A percentile compares a stretch with the other conserved stretches of the same genome.
Conservation (phyloP, 495 filamentous ascomycete genomes). For the Penicillium bialowiezense region DNA sequence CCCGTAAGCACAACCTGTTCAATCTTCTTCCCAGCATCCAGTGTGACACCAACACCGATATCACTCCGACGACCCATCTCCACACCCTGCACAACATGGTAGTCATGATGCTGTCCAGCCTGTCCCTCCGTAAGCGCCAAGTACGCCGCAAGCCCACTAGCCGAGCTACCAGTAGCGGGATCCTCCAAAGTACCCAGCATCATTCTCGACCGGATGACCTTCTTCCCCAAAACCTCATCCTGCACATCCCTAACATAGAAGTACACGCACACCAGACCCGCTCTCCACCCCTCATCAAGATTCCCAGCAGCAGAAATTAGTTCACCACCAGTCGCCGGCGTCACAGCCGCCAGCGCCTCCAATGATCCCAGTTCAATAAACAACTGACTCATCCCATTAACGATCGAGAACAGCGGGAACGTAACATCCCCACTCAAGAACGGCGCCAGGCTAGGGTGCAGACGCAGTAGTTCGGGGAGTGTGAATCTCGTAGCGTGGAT, state of each 20-base stretch:
- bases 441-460: slow-evolving; percentile 28
- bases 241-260: slow-evolving; percentile 53
- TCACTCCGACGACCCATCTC: slow-evolving; percentile 74
- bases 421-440: slow-evolving; percentile 14
- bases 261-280: slow-evolving; percentile 51
- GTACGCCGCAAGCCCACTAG: slow-evolving; percentile 56
- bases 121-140: slow-evolving; percentile 46
- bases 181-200: slow-evolving; percentile 61
- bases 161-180: slow-evolving; percentile 68
- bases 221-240: slow-evolving; percentile 24
- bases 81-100: slow-evolving; percentile 66
- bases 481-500: slow-evolving; percentile 48
- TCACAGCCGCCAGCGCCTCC: slow-evolving; percentile 32
- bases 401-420: slow-evolving; percentile 33
- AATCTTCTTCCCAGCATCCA: slow-evolving; percentile 32
- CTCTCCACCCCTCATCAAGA: slow-evolving; percentile 60
- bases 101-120: slow-evolving; percentile 32
- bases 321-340: slow-evolving; percentile 23
- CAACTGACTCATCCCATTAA: slow-evolving; percentile 68
- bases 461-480: slow-evolving; percentile 26
- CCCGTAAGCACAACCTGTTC: slow-evolving; percentile 54
- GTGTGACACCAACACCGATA: slow-evolving; percentile 46
- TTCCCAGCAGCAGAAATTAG: slow-evolving; percentile 11
- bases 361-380: slow-evolving; percentile 51
- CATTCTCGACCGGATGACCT: slow-evolving; percentile 39